A percentile compares a stretch with the other conserved stretches of the same genome.
phyloP scores from a whole-genome alignment of 805 yeast species.

The Kluyveromyces wickerhamii region DNA sequence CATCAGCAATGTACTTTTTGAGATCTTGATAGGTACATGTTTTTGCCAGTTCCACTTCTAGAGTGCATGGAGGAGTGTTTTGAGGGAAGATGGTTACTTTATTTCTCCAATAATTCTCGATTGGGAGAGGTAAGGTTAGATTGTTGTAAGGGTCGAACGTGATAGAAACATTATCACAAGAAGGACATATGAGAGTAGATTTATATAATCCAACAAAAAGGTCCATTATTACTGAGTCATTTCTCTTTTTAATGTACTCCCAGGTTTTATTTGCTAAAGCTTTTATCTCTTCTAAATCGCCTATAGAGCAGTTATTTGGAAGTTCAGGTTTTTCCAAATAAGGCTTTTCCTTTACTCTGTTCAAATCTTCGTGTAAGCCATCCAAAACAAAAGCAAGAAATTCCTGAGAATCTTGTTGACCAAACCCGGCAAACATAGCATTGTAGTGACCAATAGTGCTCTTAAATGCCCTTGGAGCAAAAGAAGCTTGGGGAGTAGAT shows the following conservation, averaged over 20 bases:
- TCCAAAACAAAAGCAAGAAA: constrained; percentile 83
- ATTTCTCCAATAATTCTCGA: constrained; percentile 62
- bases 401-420: constrained; percentile 95
- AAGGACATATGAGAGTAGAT: constrained; percentile 84
- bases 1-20: constrained; percentile 49
- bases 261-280: constrained; percentile 69
- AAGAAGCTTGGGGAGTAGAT: constrained; percentile 21
- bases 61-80: constrained; percentile 37
- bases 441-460: constrained; percentile 70
- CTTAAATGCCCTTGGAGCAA: constrained; percentile 72
- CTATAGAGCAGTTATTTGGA: constrained; percentile 47
- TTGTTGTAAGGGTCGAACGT: constrained; percentile 94
- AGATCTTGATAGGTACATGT: constrained; percentile 57
- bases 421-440: constrained; percentile 75
- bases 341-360: constrained; percentile 76
- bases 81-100: constrained; percentile 57
- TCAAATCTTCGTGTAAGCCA: constrained; percentile 88
- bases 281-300: constrained; percentile 44
- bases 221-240: constrained; percentile 79
- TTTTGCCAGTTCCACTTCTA: constrained; percentile 69
- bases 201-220: constrained; percentile 86
- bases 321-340: constrained; percentile 83
- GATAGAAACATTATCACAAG: constrained; percentile 66
- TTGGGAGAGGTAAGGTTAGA: constrained; percentile 82
- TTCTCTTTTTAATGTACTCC: constrained; percentile 69